Evolutionary conservation across 352 stramenopile species (phyloP).

Genomic region (Peronospora tabacina): DNA sequence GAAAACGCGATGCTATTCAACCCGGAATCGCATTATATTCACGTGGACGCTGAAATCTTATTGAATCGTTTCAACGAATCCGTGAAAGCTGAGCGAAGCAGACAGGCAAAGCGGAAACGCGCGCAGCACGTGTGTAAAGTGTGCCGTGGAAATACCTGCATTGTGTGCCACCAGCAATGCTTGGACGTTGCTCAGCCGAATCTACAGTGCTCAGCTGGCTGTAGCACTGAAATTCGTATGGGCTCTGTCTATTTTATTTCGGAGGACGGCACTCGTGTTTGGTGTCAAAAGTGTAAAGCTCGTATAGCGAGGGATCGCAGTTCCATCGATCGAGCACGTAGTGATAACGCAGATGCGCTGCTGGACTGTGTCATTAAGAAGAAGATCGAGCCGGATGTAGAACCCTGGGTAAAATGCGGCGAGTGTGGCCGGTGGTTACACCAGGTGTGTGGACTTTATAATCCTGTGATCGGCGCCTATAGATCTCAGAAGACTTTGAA

Average conservation of each 20-base stretch:
- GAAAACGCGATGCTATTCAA: slow-evolving; percentile 89
- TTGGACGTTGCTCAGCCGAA: slow-evolving; percentile 52
- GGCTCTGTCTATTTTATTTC: slow-evolving; percentile 66
- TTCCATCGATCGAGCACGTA: slow-evolving; percentile 4
- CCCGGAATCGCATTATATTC: slow-evolving; percentile 60
- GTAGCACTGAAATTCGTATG: slow-evolving; percentile 69
- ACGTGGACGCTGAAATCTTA: slow-evolving; percentile 58
- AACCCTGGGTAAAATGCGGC: slow-evolving; percentile 77
- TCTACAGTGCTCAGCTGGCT: slow-evolving; percentile 66
- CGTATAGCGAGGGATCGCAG: slow-evolving; percentile 32
- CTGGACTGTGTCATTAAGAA: slow-evolving; percentile 43
- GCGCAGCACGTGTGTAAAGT: slow-evolving; percentile 46
- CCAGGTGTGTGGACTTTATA: slow-evolving; percentile 91
- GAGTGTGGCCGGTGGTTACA: slow-evolving; percentile 83
- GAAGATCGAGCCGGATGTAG: slow-evolving; percentile 58
- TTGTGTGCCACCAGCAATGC: slow-evolving; percentile 67
- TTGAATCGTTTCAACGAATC: slow-evolving; percentile 59
- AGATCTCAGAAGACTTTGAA: slow-evolving; percentile 7
- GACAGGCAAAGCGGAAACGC: slow-evolving; percentile 37
- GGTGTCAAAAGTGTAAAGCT: slow-evolving; percentile 65
- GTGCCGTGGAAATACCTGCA: slow-evolving; percentile 63
- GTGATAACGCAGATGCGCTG: slow-evolving; percentile 14
- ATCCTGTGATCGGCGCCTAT: slow-evolving; percentile 64
- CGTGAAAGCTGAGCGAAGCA: slow-evolving; percentile 37
- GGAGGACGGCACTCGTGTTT: slow-evolving; percentile 71